These are phyloP conservation scores for Nicotiana sylvestris DNA, from an alignment of 257 asterid species.

Conservation along the genomic window DNA sequence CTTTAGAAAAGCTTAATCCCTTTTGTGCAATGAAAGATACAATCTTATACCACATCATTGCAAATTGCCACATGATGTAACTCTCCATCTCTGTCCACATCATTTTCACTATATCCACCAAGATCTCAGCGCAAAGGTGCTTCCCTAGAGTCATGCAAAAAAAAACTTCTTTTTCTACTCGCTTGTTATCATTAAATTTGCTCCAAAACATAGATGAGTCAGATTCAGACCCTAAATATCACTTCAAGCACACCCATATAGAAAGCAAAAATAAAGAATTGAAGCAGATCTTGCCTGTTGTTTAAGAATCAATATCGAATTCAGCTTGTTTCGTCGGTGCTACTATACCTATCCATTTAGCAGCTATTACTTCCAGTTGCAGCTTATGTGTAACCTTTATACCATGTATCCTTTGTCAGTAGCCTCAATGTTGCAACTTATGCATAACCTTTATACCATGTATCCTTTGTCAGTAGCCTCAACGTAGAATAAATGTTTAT, in stretches of 20 bases:
- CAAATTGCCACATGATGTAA: neutral
- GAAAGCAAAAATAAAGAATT: neutral
- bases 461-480: constrained; percentile 34
- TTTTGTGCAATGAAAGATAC: neutral
- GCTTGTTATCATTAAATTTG: neutral
- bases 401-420: constrained; percentile 32
- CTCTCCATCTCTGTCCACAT: neutral
- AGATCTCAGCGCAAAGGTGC: neutral
- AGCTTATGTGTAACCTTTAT: constrained; percentile 9
- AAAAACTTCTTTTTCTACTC: neutral
- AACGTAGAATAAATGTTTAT: constrained; percentile 23
- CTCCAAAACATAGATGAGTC: neutral
- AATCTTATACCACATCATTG: neutral
- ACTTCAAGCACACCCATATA: neutral
- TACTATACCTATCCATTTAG: neutral
- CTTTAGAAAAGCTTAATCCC: neutral
- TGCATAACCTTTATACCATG: constrained; percentile 22
- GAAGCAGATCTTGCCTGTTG: neutral
- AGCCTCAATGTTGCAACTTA: constrained; percentile 19
- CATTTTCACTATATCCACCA: neutral
- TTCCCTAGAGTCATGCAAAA: neutral
- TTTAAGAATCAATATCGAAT: neutral
- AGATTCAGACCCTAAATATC: neutral
- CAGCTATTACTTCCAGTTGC: neutral
- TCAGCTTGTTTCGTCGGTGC: neutral